Evolutionary conservation across 768 basidiomycete species (phyloP).

Genomic region (Daedalea quercina): DNA sequence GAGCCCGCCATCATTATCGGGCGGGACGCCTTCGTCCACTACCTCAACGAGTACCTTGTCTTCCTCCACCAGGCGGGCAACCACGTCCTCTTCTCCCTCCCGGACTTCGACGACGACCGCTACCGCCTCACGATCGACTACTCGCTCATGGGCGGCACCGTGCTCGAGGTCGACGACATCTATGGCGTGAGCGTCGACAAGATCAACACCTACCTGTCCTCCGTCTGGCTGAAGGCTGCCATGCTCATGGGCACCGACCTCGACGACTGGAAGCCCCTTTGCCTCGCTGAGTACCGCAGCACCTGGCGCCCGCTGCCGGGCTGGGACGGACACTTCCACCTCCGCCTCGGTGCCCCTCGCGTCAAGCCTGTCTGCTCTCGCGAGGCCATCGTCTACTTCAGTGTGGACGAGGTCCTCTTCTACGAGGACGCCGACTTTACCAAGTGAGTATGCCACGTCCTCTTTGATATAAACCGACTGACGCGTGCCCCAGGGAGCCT

Average conservation of each 20-base stretch:
- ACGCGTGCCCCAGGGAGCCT: background rate
- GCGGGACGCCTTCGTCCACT: slow-evolving; percentile 8
- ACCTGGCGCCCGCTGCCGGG: slow-evolving; percentile 14
- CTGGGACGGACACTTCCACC: slow-evolving; percentile 15
- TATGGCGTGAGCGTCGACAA: slow-evolving; percentile 18
- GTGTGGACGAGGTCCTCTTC: slow-evolving; percentile 18
- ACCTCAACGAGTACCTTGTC: slow-evolving; percentile 20
- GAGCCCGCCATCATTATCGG: slow-evolving; percentile 9
- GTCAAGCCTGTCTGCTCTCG: slow-evolving; percentile 20
- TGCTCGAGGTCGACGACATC: slow-evolving; percentile 12
- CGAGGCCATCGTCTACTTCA: slow-evolving; percentile 23
- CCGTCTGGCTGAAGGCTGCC: slow-evolving; percentile 20
- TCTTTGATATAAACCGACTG: background rate
- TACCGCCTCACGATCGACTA: slow-evolving; percentile 18
- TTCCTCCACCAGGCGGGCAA: slow-evolving; percentile 21
- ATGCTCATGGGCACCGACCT: slow-evolving; percentile 11
- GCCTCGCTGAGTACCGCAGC: slow-evolving; percentile 20
- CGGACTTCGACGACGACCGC: slow-evolving; percentile 23
- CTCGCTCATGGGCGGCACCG: slow-evolving; percentile 16
- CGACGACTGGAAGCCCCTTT: slow-evolving; percentile 10
- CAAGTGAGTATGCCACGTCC: slow-evolving; percentile 6
- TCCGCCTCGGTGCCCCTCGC: slow-evolving; percentile 21
- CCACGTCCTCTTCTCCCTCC: slow-evolving; percentile 25
- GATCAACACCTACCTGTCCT: slow-evolving; percentile 20
- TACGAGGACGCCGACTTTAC: slow-evolving; percentile 12